Evolutionary conservation across 1,139 yeast genomes (phyloP), one percentile per base, ranked within the genome.

Genomic region (Hemisphaericaspora xylanilytica): DNA sequence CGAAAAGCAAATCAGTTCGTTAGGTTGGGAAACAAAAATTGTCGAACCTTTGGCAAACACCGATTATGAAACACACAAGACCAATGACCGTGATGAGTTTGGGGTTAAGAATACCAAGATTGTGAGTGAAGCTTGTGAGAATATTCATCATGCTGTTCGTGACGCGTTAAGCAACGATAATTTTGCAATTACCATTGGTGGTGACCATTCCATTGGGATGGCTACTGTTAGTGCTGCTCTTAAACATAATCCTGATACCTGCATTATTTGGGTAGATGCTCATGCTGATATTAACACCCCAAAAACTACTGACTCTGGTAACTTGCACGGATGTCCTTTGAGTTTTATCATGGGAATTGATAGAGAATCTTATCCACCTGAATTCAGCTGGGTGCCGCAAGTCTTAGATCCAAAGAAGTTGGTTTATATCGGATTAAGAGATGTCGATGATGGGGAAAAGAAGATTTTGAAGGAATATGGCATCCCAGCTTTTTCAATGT

Each of bases 241-340:
- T 51, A 78, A 78, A 22, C 77, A 80, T 47, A 73, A 85, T 60
- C 96, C 97, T 15, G 87, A 89, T 49, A 89, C 96, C 21, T 88
- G 96, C 56, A 74, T 92, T 35, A 61, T 92, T 48, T 92, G 98
- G 98, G 85, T 92, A 50, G 98, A 92, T 64, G 98, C 98, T 1
- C 98, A 92, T 59, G 97, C 97, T 25, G 98, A 92, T 61, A 82
- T 92, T 57, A 92, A 92, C 69, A 85, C 97, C 2, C 89, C 96
- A n/a, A 72, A 71, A 34, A 80, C 90, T 11, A 82, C 97, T 5
- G 85, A 78, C 31, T 80, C 92, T 9, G 98, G 98, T 33, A 92
- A 92, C 63, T 73, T 92, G 51, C 98, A 92, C 61, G 98, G 98
- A 3, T 90, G 97, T 61, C 98, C 98, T 6, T 87, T 92, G 30